Base-by-base conservation (phyloP, 2,329 filamentous ascomycete genomes). In the Fonsecaea nubica region DNA sequence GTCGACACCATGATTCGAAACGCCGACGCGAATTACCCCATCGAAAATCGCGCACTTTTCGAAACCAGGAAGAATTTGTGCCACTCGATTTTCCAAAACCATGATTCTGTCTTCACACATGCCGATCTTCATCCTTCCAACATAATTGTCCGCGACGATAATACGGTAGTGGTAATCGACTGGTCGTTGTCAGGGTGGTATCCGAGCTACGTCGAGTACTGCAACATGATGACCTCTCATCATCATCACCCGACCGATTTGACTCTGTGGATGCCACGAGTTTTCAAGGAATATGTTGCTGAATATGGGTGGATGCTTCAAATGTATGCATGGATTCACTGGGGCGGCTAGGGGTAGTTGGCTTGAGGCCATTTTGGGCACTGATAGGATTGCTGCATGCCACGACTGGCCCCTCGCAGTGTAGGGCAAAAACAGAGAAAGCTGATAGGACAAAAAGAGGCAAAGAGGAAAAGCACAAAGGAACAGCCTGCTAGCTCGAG, bases 71-170 rank as follows among this genome's bases (percentile, higher is more conserved):
- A 36, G 36, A 12, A 7, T 21, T 1, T 58, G 4, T 1, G 32
- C 18, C 35, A 58, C 35, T 58, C 55, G 33, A 15, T 58, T 36
- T 58, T 42, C 18, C 55, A 25, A 58, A 35, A 35, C 36, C 36
- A 42, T 38, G 35, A 58, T 35, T 18, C 35, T 58, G 36, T 58
- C 55, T 58, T 58, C 55, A 45, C 55, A 42, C 55, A 58, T 30
- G 36, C 35, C 18, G 55, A 45, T 32, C 35, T 42, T 18, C 36
- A 58, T 58, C 35, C 18, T 36, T 45, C 55, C 12, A 58, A 58
- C 36, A 42, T 58, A 36, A 4, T 40, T 25, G 8, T 58, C 35
- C 55, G 55, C 55, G 35, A 58, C 21, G 55, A 58, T n/a, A 45
- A 45, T 6, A 58, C 55, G 55, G 15, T 58, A n/a, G 55, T 58